Base-by-base conservation (phyloP, 345 rosid genomes). In the Gossypium bickii region DNA sequence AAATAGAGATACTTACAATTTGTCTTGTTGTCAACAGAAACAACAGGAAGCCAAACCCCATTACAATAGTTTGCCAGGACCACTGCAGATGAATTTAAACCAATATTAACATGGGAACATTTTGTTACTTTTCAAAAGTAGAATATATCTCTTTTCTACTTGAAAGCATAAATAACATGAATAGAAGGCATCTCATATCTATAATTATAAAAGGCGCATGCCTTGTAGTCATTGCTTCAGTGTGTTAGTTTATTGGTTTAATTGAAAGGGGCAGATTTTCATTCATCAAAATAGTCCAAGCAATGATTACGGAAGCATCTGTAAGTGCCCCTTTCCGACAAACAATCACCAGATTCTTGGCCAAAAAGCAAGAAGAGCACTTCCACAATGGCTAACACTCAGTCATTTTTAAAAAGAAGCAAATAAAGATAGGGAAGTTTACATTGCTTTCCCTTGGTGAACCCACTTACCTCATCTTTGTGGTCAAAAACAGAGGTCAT, bases 21-120 rank as follows among this genome's bases (percentile, higher is more conserved):
- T 88, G 89, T 83, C 99, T 90, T 51, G 99, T 77, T 25, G 86
- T 79, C 81, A 93, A 76, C 41, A 96, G 85, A 78, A 96, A 85
- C 65, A 79, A 71, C 75, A 96, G 83, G 85, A 96, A 96, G 69
- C 87, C 43, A 72, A 85, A 15, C 12, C 98, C 98, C 92, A 90
- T 78, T 64, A 86, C 80, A 65, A 93, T 77, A 27, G 97, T 92
- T 84, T 92, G 83, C 98, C 98, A 92, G 18, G 92, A 87, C 99
- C 99, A 96, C 99, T 93, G 95, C 88, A 81, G 29, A 78, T 66
- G 17, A 51, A 49, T 56, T 48, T 68, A 13, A 16, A 68, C 44
- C 58, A 16, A 15, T 68, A 16, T 25, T 68, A 68, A 7, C 72
- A 25, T 68, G 25, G 13, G 58, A 48, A 51, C 24, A 17, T 51